phyloP scores from a whole-genome alignment of 169 alveolate genomes.

The Babesia divergens region DNA sequence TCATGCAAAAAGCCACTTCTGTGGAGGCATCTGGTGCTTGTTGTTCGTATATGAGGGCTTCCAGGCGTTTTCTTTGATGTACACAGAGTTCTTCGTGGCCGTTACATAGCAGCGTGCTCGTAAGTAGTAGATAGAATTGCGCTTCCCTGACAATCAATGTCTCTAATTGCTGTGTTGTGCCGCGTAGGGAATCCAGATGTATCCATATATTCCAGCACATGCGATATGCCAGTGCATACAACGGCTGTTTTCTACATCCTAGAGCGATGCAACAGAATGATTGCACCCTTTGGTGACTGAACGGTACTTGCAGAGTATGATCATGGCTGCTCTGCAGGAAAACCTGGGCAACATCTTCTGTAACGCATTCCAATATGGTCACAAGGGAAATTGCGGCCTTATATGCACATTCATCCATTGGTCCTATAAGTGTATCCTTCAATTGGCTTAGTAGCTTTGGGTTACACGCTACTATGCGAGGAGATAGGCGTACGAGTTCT shows the following conservation, averaged over 20 bases:
- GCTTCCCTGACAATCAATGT: slow-evolving; percentile 32
- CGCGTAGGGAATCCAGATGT: not conserved
- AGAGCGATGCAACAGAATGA: slow-evolving; percentile 36
- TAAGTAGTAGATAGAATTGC: slow-evolving; percentile 29
- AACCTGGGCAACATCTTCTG: slow-evolving; percentile 4
- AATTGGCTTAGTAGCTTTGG: slow-evolving; percentile 45
- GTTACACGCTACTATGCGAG: slow-evolving; percentile 35
- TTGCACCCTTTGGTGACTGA: slow-evolving; percentile 30
- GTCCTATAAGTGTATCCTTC: slow-evolving; percentile 22
- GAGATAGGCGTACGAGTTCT: slow-evolving; percentile 27
- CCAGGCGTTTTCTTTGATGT: slow-evolving; percentile 33
- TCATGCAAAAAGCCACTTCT: slow-evolving; percentile 24
- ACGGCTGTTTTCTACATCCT: not conserved
- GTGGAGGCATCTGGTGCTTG: not conserved
- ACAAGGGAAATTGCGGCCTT: slow-evolving; percentile 17
- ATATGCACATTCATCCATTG: slow-evolving; percentile 27
- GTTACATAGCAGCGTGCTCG: slow-evolving; percentile 30
- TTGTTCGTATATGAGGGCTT: slow-evolving; percentile 21
- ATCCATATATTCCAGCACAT: slow-evolving; percentile 56
- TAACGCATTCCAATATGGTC: slow-evolving; percentile 3
- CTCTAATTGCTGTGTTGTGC: not conserved
- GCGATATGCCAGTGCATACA: slow-evolving; percentile 17
- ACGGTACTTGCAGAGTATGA: slow-evolving; percentile 9
- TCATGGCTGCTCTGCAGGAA: slow-evolving; percentile 26
- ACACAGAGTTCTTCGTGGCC: not conserved